Conservation (phyloP, 208 protist genomes). For the Endotrypanum monterogeii region DNA sequence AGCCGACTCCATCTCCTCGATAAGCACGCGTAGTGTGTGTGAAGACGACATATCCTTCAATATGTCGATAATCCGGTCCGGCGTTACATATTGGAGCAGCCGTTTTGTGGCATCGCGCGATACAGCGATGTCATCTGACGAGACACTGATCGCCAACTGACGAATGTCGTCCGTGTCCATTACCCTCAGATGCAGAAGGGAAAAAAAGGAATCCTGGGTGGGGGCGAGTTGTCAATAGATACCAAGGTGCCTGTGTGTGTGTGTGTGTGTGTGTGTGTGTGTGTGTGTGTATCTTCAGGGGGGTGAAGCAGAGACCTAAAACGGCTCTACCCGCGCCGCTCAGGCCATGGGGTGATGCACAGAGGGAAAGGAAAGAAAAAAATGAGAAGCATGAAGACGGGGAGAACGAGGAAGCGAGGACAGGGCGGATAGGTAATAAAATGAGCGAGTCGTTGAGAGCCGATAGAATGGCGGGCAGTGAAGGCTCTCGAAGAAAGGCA, state of each 20-base stretch:
- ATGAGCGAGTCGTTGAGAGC: no score
- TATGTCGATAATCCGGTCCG: constrained; percentile 22
- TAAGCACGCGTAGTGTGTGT: constrained; percentile 22
- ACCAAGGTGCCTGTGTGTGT: not conserved
- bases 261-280: no score
- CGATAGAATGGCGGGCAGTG: not conserved
- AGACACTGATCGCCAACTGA: constrained; percentile 32
- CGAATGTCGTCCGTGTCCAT: constrained; percentile 35
- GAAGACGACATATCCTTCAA: constrained; percentile 11
- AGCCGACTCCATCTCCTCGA: constrained; percentile 44
- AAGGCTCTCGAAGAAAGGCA: not conserved
- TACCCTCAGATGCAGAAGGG: not conserved
- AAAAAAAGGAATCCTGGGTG: not conserved
- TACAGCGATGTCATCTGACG: constrained; percentile 38
- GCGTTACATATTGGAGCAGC: constrained; percentile 28
- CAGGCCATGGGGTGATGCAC: not conserved
- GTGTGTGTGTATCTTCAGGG: not conserved
- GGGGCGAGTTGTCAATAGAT: not conserved
- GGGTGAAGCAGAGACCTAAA: not conserved
- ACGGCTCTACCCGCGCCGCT: not conserved
- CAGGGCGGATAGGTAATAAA: no score
- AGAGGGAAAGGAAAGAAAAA: not conserved
- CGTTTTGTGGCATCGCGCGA: constrained; percentile 31
- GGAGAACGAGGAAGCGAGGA: no score
- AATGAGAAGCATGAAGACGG: no score